Conservation (phyloP, 257 asterid species). For the Rauvolfia tetraphylla region DNA sequence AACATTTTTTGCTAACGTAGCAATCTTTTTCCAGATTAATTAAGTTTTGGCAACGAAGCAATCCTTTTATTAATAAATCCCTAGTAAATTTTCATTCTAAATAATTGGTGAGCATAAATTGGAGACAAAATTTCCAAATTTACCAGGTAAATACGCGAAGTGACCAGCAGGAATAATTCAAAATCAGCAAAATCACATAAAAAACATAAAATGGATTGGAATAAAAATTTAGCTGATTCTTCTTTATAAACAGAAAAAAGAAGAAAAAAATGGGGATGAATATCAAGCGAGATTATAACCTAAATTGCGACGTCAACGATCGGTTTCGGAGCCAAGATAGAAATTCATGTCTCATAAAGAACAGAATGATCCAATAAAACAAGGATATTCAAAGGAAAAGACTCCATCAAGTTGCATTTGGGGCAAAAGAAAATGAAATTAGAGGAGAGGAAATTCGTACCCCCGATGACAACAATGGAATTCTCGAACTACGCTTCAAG, state of each 20-base stretch:
- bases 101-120: neutral
- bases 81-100: neutral
- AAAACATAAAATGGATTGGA: neutral
- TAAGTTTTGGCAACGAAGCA: neutral
- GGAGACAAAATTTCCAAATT: neutral
- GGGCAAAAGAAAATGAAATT: slow-evolving; percentile 7
- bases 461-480: neutral
- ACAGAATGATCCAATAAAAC: neutral
- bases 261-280: neutral
- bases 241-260: no score
- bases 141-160: neutral
- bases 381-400: neutral
- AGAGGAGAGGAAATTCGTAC: slow-evolving; percentile 5
- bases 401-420: neutral
- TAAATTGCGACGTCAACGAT: neutral
- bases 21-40: neutral
- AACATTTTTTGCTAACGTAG: neutral
- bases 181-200: neutral
- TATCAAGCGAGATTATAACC: neutral
- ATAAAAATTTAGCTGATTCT: neutral
- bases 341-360: neutral
- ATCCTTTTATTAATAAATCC: neutral
- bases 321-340: neutral
- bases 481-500: neutral
- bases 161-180: neutral